A percentile compares a stretch with the other conserved stretches of the same genome.
Evolutionary conservation across 1,139 yeast species (phyloP).

Genomic region (Lodderomyces elongisporus): DNA sequence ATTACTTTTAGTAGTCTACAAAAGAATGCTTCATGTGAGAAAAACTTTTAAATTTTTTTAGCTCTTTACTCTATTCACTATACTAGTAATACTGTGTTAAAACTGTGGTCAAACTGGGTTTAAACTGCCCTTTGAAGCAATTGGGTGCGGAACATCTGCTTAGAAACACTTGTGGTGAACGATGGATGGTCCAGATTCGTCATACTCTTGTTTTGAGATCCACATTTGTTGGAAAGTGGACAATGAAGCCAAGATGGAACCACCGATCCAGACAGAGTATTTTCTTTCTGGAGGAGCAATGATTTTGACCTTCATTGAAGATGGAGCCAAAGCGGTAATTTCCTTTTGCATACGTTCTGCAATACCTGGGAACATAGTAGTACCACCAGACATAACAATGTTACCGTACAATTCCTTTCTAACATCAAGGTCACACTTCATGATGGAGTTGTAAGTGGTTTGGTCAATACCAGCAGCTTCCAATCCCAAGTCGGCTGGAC

Average conservation of each 20-base stretch:
- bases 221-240: constrained; percentile 98
- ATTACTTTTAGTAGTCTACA: too few species aligned
- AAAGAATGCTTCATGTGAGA: too few species aligned
- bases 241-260: constrained; percentile 97
- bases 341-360: constrained; percentile 99
- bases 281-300: constrained; percentile 99
- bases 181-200: constrained; percentile 99
- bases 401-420: constrained; percentile 98
- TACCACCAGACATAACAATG: constrained; percentile 99
- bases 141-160: too few species aligned
- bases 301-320: constrained; percentile 99
- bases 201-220: constrained; percentile 93
- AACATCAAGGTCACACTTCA: constrained; percentile 98
- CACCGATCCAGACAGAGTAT: constrained; percentile 99
- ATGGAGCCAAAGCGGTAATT: constrained; percentile 98
- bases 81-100: too few species aligned
- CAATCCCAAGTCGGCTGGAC: constrained; percentile 94
- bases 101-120: too few species aligned
- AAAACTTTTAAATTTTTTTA: too few species aligned
- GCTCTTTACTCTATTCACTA: too few species aligned
- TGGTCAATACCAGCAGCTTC: constrained; percentile 99
- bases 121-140: too few species aligned
- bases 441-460: constrained; percentile 98
- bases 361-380: constrained; percentile 99
- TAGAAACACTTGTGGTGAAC: constrained; percentile 99